Conservation (phyloP, 805 yeast species). For the Ogataea minuta region DNA sequence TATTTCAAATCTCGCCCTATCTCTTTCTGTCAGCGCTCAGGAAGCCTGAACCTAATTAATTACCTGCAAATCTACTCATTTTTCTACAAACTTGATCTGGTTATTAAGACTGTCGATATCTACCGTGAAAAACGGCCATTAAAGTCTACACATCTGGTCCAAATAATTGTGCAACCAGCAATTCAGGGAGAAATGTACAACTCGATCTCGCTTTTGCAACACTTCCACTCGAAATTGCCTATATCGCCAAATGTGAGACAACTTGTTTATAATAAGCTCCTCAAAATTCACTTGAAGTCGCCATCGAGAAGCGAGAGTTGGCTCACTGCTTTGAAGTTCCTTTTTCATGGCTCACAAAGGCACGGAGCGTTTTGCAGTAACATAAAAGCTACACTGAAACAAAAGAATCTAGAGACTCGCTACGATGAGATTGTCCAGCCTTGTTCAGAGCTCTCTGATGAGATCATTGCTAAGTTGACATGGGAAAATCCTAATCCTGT, state of each 20-base stretch:
- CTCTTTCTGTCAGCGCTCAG: slow-evolving; percentile 7
- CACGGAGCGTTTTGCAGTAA: not conserved
- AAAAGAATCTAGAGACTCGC: not conserved
- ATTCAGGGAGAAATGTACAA: slow-evolving; percentile 12
- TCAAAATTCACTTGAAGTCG: slow-evolving; percentile 1
- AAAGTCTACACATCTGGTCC: slow-evolving; percentile 4
- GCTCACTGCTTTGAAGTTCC: slow-evolving; percentile 4
- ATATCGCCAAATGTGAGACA: not conserved
- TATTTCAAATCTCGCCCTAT: slow-evolving; percentile 12
- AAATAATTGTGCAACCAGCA: slow-evolving; percentile 8
- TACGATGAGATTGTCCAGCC: slow-evolving; percentile 3
- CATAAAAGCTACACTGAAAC: not conserved
- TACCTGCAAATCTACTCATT: slow-evolving; percentile 14
- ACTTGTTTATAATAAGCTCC: slow-evolving; percentile 3
- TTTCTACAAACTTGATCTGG: slow-evolving; percentile 9
- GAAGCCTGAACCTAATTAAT: slow-evolving; percentile 3
- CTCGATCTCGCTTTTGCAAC: slow-evolving; percentile 8
- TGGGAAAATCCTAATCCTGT: slow-evolving; percentile 11
- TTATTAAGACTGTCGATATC: slow-evolving; percentile 4
- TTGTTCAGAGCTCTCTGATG: slow-evolving; percentile 7
- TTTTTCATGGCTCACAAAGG: slow-evolving; percentile 10
- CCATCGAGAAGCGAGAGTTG: not conserved
- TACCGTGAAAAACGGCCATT: slow-evolving; percentile 3
- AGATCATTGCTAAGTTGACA: slow-evolving; percentile 4
- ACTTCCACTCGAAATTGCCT: slow-evolving; percentile 6